These are phyloP conservation scores for Trifolium dubium DNA, from an alignment of 306 rosid species.

Conservation along the genomic window DNA sequence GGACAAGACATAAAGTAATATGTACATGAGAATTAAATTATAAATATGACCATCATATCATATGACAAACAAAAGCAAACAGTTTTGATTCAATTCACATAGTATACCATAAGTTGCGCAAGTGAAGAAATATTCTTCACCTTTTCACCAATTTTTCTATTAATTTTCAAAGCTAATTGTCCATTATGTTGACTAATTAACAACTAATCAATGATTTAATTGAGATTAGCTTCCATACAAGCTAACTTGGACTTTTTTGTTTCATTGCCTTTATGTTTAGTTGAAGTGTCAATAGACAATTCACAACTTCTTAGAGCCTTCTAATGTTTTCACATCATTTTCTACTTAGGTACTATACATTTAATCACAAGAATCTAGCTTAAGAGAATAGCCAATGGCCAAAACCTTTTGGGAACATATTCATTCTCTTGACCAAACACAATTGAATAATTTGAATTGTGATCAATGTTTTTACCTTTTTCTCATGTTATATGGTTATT, in stretches of 20 bases:
- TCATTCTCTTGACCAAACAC: conserved; percentile 34
- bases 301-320: conserved; percentile 22
- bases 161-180: conserved; percentile 24
- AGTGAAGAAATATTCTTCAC: conserved; percentile 13
- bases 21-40: not conserved
- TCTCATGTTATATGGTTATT: not conserved
- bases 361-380: conserved; percentile 31
- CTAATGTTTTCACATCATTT: conserved; percentile 21
- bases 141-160: conserved; percentile 19
- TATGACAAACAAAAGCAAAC: not conserved
- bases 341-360: conserved; percentile 2
- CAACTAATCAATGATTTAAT: conserved; percentile 34
- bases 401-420: conserved; percentile 30
- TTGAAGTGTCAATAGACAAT: conserved; percentile 42
- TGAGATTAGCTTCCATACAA: conserved; percentile 24
- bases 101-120: not conserved
- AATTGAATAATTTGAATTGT: conserved; percentile 6
- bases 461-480: conserved; percentile 1
- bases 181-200: conserved; percentile 33
- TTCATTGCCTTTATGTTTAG: conserved; percentile 33
- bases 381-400: conserved; percentile 27
- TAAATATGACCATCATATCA: not conserved
- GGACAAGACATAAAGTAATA: not conserved
- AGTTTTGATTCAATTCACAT: not conserved
- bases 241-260: conserved; percentile 32